Conservation (phyloP, 2,329 filamentous ascomycete genomes). For the Paracamarosporium sp. region DNA sequence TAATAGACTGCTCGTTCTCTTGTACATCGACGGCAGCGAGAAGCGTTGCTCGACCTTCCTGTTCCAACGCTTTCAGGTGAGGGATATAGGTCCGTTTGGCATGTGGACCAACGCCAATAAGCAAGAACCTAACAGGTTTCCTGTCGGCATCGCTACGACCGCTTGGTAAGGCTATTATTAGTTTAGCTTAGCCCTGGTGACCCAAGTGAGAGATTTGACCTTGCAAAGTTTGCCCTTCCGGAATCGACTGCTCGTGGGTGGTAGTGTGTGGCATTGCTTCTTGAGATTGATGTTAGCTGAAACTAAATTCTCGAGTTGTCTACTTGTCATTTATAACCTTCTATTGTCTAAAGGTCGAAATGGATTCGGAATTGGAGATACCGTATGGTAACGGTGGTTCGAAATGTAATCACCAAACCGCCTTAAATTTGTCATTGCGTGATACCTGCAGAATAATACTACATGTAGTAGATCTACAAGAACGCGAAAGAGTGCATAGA, state of each 20-base stretch:
- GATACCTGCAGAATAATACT: background rate
- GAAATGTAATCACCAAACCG: background rate
- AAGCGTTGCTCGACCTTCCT: background rate
- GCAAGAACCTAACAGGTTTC: background rate
- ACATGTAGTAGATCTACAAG: background rate
- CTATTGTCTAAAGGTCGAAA: background rate
- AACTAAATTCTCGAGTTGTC: background rate
- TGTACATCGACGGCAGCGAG: background rate
- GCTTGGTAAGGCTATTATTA: background rate
- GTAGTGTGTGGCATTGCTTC: background rate
- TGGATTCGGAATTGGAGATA: background rate
- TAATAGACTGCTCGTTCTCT: background rate
- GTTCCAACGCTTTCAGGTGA: background rate
- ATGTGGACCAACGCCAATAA: background rate
- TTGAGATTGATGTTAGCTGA: background rate
- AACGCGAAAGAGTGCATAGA: background rate
- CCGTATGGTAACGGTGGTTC: background rate
- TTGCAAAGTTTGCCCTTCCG: background rate
- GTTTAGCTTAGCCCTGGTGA: background rate
- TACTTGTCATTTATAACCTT: background rate
- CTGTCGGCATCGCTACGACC: background rate
- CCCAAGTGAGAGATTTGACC: background rate
- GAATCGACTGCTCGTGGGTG: background rate
- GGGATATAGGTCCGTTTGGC: background rate
- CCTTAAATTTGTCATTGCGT: background rate